These are phyloP conservation scores for Colletotrichum sp. DNA, from an alignment of 2,329 filamentous ascomycete species.

Conservation along the genomic window DNA sequence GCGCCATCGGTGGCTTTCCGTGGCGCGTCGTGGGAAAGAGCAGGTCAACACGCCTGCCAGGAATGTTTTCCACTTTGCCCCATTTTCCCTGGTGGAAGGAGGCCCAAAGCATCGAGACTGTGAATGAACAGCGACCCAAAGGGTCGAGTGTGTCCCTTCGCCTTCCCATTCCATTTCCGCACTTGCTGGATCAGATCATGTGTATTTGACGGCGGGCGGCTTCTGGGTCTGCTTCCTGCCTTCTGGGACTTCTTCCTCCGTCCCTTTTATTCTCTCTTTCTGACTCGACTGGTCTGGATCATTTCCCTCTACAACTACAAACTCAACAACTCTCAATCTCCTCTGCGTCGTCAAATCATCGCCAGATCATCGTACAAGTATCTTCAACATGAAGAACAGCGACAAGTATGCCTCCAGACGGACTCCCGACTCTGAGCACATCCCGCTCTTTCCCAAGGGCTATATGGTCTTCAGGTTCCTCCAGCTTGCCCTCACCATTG, in stretches of 20 bases:
- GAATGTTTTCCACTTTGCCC: background rate
- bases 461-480: slow-evolving; percentile 18
- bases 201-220: background rate
- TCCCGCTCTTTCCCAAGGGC: background rate
- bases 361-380: background rate
- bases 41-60: background rate
- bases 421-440: background rate
- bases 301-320: background rate
- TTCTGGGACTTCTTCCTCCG: background rate
- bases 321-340: background rate
- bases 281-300: background rate
- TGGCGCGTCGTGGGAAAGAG: background rate
- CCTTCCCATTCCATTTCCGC: background rate
- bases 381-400: background rate
- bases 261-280: background rate
- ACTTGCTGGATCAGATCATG: background rate
- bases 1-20: background rate
- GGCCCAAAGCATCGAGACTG: background rate
- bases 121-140: background rate
- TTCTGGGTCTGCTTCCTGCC: background rate
- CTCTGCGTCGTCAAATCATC: background rate
- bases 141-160: background rate
- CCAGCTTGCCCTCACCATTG: slow-evolving; percentile 49
- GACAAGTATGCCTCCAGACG: background rate
- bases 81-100: background rate